Percentiles rank a stretch among this genome's conserved stretches.
These are phyloP conservation scores for Chlorophyllum brunneum DNA, from an alignment of 768 basidiomycete species.

Conservation along the genomic window DNA sequence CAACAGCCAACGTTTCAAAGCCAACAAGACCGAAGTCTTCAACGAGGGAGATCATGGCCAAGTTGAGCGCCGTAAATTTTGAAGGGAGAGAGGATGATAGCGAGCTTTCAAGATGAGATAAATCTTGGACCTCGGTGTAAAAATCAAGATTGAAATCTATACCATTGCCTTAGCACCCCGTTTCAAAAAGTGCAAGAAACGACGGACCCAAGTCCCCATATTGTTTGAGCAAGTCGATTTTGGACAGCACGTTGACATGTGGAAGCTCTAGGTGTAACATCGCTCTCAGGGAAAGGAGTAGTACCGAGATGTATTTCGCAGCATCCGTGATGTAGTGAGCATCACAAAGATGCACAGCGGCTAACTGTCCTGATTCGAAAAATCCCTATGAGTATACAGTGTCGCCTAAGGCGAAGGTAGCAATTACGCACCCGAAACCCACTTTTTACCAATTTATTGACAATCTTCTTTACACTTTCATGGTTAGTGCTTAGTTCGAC, in stretches of 20 bases:
- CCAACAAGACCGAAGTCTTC: constrained; percentile 92
- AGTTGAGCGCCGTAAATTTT: constrained; percentile 76
- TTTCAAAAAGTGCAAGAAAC: constrained; percentile 5
- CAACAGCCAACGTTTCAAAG: constrained; percentile 96
- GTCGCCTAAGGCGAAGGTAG: constrained; percentile 1
- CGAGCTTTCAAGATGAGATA: constrained; percentile 79
- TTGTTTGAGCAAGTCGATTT: constrained; percentile 85
- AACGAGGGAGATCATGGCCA: constrained; percentile 87
- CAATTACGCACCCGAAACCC: constrained; percentile 74
- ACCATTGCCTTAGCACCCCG: constrained; percentile 1
- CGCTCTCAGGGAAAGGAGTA: constrained; percentile 87
- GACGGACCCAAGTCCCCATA: constrained; percentile 86
- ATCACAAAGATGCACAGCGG: constrained; percentile 93
- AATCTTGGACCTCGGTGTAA: constrained; percentile 97
- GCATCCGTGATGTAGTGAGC: constrained; percentile 97
- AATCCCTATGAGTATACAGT: neutral
- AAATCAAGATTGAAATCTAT: constrained; percentile 96
- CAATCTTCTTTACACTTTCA: constrained; percentile 78
- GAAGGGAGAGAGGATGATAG: constrained; percentile 58
- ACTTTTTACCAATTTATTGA: constrained; percentile 64
- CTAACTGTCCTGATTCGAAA: constrained; percentile 53
- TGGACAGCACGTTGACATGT: constrained; percentile 95
- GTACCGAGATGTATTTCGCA: constrained; percentile 89
- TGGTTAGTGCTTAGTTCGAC: constrained; percentile 98
- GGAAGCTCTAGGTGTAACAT: constrained; percentile 99